phyloP scores from a whole-genome alignment of 2,329 filamentous ascomycete genomes.

The Penicillium sp. region DNA sequence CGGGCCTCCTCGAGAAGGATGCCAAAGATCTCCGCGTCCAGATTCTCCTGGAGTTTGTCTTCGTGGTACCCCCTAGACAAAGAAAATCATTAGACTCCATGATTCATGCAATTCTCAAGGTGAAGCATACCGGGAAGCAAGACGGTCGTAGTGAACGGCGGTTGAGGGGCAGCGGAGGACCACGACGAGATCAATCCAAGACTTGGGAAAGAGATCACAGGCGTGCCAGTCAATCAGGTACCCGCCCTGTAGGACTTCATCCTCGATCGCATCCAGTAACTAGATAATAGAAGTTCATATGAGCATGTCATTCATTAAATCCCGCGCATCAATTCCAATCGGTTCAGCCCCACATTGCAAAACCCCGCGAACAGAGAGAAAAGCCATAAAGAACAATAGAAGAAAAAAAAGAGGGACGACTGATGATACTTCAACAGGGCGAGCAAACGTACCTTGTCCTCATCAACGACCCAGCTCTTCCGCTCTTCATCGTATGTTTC shows the following conservation, averaged over 20 bases:
- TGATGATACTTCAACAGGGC: background rate
- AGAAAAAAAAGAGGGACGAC: background rate
- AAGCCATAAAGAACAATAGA: background rate
- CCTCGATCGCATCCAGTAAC: slow-evolving; percentile 86
- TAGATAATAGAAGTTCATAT: slow-evolving; percentile 9
- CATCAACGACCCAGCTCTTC: slow-evolving; percentile 89
- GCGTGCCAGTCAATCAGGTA: slow-evolving; percentile 97
- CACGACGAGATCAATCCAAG: slow-evolving; percentile 93
- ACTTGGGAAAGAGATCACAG: slow-evolving; percentile 89
- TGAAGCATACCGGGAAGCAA: slow-evolving; percentile 65
- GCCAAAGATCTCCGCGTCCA: slow-evolving; percentile 97
- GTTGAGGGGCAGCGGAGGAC: slow-evolving; percentile 79
- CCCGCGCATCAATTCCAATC: background rate
- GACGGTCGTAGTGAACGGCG: slow-evolving; percentile 76
- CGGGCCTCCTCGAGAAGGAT: slow-evolving; percentile 86
- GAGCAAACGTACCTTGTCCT: slow-evolving; percentile 72
- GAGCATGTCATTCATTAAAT: background rate
- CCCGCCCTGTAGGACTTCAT: slow-evolving; percentile 74
- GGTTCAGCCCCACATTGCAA: background rate
- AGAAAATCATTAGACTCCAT: background rate
- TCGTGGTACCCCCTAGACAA: slow-evolving; percentile 71
- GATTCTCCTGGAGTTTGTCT: slow-evolving; percentile 88
- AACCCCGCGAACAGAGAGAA: slow-evolving; percentile 2
- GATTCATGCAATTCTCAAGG: background rate
- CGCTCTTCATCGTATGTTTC: slow-evolving; percentile 85